Evolutionary conservation across 345 rosid genomes (phyloP), one percentile per base, ranked within the genome.

Genomic region (Brassica nigra): DNA sequence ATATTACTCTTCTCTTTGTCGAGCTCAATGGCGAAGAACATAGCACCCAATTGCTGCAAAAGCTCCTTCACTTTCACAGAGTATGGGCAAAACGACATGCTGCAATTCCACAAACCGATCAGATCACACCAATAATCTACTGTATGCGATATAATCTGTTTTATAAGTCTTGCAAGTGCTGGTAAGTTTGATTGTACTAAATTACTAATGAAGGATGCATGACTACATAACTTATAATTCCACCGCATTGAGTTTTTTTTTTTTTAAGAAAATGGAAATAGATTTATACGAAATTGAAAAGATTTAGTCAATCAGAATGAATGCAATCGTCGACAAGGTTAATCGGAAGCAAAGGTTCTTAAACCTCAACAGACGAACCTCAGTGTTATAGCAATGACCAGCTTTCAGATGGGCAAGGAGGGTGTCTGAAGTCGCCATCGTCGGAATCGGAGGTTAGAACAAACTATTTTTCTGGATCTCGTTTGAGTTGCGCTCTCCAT

Each of bases 61-160:
- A 92, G 89, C 83, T 90, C 30, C 89, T 89, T 92, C 78, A 90
- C 91, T 9, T 20, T 55, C 20, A 68, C 78, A 69, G 94, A 92
- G 81, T 18, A 92, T 0, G 96, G 95, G 18, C 96, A 92, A 75
- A 8, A 87, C 18, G 89, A 5, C 72, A 88, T 92, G 87, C 96
- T 92, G 90, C 85, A 66, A 14, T 61, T 37, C 39, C 62, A 58
- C 37, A 29, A 27, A 37, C 28, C 67, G 2, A 66, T 39, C 18
- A 66, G 62, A 71, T 62, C 0, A 31, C n/a, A 34, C 27, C 39
- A 39, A n/a, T 47, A 39, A 9, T 39, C 12, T 39, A 9, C 9
- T 39, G 12, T 8, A 12, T 39, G 47, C 12, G 9, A 2, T 39
- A 39, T 1, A 39, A 39, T 39, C 3, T 39, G 47, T 39, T 39